Evolutionary conservation across 441 rosid genomes (phyloP).

Genomic region (Aquilaria agallochum): DNA sequence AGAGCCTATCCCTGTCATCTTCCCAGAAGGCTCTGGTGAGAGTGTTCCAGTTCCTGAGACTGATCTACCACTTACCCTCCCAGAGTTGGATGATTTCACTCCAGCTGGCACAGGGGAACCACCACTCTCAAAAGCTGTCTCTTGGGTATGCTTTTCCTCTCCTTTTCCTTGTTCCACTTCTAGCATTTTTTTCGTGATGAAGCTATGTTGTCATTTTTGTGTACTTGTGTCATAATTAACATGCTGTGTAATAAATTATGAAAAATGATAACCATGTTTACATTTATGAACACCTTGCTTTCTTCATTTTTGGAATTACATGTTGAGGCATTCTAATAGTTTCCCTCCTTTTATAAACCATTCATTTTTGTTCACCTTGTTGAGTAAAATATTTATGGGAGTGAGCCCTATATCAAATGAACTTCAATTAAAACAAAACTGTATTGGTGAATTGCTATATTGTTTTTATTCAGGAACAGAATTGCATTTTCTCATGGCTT

Average conservation of each 20-base stretch:
- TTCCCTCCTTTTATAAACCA: too few relatives aligned
- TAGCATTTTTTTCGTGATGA: not conserved
- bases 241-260: too few relatives aligned
- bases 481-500: constrained; percentile 7
- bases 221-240: not conserved
- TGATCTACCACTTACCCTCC: constrained; percentile 83
- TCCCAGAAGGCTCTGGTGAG: constrained; percentile 67
- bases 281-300: too few relatives aligned
- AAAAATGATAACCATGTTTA: too few relatives aligned
- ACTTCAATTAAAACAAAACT: too few relatives aligned
- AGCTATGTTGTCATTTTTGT: not conserved
- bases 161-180: constrained; percentile 1
- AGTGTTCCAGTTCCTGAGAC: constrained; percentile 64
- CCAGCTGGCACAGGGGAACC: constrained; percentile 97
- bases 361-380: too few relatives aligned
- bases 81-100: constrained; percentile 91
- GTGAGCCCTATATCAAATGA: too few relatives aligned
- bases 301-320: too few relatives aligned
- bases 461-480: not conserved
- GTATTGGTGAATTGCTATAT: not conserved
- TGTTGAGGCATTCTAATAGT: too few relatives aligned
- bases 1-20: constrained; percentile 90
- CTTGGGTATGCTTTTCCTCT: constrained; percentile 56
- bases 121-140: constrained; percentile 75
- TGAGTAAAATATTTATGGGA: too few relatives aligned